Evolutionary conservation across 2,329 filamentous ascomycete species (phyloP), one percentile per base, ranked within the genome.

Genomic region (Tolypocladium inflatum): DNA sequence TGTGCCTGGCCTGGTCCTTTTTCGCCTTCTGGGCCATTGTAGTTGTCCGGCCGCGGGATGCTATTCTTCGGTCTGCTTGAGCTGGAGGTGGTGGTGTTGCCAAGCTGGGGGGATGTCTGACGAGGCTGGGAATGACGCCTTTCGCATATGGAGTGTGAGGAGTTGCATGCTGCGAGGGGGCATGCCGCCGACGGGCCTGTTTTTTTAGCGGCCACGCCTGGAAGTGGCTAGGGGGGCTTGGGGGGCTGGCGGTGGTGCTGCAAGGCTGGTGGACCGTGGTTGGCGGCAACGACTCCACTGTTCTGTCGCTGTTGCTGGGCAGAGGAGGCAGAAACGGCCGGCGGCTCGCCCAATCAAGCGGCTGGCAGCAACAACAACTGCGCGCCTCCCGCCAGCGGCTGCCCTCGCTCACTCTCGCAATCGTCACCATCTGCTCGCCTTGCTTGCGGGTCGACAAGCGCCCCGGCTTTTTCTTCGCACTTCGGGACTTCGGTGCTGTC

Each of bases 1-100:
- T 97, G 74, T 88, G 84, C 65, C 88, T 88, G 58, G 94, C 94
- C 62, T 76, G 75, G 66, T 84, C 82, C 66, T 85, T 85, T 68
- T 82, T 83, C 58, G 82, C 82, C 68, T 85, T 85, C 67, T 85
- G 82, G 37, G 82, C 82, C 82, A 85, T 85, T 61, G 56, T 62
- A 61, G 39, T 8, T 51, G 37, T 30, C n/a, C 54, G 60, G 42
- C 30, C 45, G 58, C 33, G 5, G 38, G 43, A 23, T 37, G 17
- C 19, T 51, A 11, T 33, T 33, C 15, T 51, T n/a, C 26, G 26
- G 48, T 13, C 30, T 51, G 48, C 48, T 6, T 30, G 26, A 30
- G 6, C 26, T 30, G 6, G 26, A 30, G 26, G 26, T 30, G 26
- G 26, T 30, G 26, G 26, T 30, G 26, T 30, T n/a, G 48, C 26